These are phyloP conservation scores for Fusarium phyllophilum DNA, from an alignment of 2,329 filamentous ascomycete species.

Conservation along the genomic window DNA sequence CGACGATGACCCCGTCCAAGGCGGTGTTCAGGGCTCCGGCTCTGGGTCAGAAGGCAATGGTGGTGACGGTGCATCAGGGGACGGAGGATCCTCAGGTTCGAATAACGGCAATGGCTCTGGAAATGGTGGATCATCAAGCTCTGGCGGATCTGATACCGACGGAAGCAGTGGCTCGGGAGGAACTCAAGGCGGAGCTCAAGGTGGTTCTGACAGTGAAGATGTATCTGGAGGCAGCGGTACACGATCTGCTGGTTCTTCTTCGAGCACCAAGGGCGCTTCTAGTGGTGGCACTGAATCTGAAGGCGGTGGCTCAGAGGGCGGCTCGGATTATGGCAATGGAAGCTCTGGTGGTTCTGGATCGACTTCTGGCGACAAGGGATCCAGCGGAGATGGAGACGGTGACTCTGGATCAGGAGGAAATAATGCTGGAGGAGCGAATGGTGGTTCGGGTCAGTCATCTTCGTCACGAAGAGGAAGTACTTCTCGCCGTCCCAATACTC, in stretches of 20 bases:
- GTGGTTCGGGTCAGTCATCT: neutral
- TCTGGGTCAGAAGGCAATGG: neutral
- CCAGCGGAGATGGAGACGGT: neutral
- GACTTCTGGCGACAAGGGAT: neutral
- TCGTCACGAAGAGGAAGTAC: neutral
- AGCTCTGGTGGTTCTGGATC: neutral
- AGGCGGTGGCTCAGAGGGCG: neutral
- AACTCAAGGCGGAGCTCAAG: neutral
- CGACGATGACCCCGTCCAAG: fast-evolving
- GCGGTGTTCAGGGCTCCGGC: neutral
- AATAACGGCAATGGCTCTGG: neutral
- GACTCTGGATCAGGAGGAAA: neutral
- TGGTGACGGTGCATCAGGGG: neutral
- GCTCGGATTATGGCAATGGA: neutral
- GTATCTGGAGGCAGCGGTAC: neutral
- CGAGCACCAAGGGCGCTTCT: neutral
- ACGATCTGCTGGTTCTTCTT: neutral
- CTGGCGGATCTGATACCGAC: neutral
- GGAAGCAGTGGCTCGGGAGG: neutral
- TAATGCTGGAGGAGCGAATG: neutral
- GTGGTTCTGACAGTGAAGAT: neutral
- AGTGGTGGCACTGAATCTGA: neutral
- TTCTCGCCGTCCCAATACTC: neutral
- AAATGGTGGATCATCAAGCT: neutral
- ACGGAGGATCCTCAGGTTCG: neutral